These are phyloP conservation scores for Lolium multiflorum DNA, from an alignment of 176 grass and related monocot species.

Conservation along the genomic window DNA sequence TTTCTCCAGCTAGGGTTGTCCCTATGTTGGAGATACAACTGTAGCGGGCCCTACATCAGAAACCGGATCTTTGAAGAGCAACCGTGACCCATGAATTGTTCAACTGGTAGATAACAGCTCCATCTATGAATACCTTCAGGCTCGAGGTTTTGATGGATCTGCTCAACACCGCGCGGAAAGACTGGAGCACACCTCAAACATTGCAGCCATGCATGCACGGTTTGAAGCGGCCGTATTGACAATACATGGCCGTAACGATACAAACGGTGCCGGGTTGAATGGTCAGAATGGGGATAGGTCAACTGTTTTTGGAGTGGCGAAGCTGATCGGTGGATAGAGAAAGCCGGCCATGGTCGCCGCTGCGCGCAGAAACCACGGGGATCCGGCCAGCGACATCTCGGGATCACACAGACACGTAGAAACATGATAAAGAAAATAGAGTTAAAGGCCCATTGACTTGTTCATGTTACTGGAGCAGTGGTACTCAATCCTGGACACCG, in stretches of 20 bases:
- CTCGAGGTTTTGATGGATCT: not conserved
- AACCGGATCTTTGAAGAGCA: not conserved
- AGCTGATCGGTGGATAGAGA: not conserved
- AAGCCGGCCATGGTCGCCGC: not conserved
- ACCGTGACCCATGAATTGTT: not conserved
- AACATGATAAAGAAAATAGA: not conserved
- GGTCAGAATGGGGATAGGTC: slow-evolving; percentile 24
- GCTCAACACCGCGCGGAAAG: not conserved
- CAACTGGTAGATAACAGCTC: not conserved
- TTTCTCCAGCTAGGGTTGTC: not conserved
- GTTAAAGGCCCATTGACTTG: slow-evolving; percentile 26
- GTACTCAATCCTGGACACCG: not conserved
- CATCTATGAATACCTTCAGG: not conserved
- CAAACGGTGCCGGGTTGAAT: not conserved
- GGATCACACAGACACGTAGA: slow-evolving; percentile 29
- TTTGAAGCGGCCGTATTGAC: slow-evolving; percentile 1
- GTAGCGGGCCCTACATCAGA: not conserved
- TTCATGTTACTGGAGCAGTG: not conserved
- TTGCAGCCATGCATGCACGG: not conserved
- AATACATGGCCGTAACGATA: not conserved
- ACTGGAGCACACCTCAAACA: not conserved
- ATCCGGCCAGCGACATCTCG: slow-evolving; percentile 30
- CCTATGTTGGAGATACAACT: not conserved
- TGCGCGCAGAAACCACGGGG: slow-evolving; percentile 28
- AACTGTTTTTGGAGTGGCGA: slow-evolving; percentile 4